These are phyloP conservation scores for Myxozyma lipomycoides DNA, from an alignment of 805 yeast species.

Conservation along the genomic window DNA sequence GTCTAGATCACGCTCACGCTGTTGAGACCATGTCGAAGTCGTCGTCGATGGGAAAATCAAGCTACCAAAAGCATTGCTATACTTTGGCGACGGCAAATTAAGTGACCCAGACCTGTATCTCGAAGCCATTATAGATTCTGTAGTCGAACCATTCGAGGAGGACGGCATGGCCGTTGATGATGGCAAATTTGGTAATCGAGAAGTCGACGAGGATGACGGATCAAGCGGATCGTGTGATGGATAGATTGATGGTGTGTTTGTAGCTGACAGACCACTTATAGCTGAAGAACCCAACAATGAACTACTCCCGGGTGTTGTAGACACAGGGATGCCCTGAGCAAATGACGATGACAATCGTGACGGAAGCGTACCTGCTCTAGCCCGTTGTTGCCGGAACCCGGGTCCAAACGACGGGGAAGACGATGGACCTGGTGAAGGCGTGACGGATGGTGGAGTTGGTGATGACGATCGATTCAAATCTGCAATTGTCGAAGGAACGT, in stretches of 20 bases:
- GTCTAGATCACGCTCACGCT: background rate
- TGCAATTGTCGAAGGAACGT: background rate
- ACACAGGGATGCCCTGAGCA: background rate
- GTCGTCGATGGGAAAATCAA: slow-evolving; percentile 13
- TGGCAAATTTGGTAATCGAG: background rate
- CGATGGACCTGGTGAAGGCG: slow-evolving; percentile 5
- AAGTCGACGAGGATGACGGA: slow-evolving; percentile 1
- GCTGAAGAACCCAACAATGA: too few species aligned
- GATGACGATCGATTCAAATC: slow-evolving; percentile 2
- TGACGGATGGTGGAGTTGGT: background rate
- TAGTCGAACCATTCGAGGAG: too few species aligned
- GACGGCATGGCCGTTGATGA: background rate
- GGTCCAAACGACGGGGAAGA: slow-evolving; percentile 13
- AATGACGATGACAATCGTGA: slow-evolving; percentile 45
- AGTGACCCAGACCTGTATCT: slow-evolving; percentile 27
- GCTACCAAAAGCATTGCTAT: slow-evolving; percentile 9
- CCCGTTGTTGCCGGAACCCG: slow-evolving; percentile 49
- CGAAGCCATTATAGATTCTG: slow-evolving; percentile 4
- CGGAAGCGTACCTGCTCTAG: slow-evolving; percentile 78
- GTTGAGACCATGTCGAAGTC: slow-evolving; percentile 3
- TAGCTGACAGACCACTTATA: slow-evolving; percentile 4
- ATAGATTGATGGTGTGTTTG: background rate
- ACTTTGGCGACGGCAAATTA: slow-evolving; percentile 17
- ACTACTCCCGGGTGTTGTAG: too few species aligned
- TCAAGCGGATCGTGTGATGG: background rate